phyloP scores from a whole-genome alignment of 2,329 filamentous ascomycete genomes.

The Penicillium capsulatum region DNA sequence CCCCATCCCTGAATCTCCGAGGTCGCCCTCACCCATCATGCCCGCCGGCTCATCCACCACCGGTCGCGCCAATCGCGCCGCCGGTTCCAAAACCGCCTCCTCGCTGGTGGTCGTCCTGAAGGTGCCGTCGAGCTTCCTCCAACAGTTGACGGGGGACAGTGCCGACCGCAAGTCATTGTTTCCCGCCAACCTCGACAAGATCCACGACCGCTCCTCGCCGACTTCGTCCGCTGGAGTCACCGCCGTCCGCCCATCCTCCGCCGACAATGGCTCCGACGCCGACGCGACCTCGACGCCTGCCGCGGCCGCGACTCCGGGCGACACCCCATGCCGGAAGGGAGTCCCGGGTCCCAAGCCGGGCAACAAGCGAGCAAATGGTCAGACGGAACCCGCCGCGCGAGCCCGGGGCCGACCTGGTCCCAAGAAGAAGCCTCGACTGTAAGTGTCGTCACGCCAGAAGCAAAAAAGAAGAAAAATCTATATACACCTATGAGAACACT shows the following conservation, averaged over 20 bases:
- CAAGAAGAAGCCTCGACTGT: slow-evolving; percentile 95
- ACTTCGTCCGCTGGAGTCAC: slow-evolving; percentile 35
- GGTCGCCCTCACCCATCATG: slow-evolving; percentile 15
- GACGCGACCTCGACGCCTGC: slow-evolving; percentile 40
- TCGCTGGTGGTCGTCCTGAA: slow-evolving; percentile 36
- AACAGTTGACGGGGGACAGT: slow-evolving; percentile 28
- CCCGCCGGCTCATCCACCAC: slow-evolving; percentile 27
- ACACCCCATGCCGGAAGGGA: slow-evolving; percentile 68
- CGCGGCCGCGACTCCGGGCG: slow-evolving; percentile 36
- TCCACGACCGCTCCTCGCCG: slow-evolving; percentile 34
- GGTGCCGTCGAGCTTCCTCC: slow-evolving; percentile 36
- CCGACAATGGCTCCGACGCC: slow-evolving; percentile 41
- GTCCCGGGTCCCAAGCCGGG: slow-evolving; percentile 64
- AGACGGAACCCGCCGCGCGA: slow-evolving; percentile 50
- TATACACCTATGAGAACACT: background rate
- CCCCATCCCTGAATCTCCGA: background rate
- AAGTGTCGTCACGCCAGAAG: slow-evolving; percentile 50
- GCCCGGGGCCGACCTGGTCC: slow-evolving; percentile 83
- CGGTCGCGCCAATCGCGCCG: slow-evolving; percentile 35
- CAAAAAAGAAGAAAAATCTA: too few species aligned
- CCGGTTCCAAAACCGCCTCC: slow-evolving; percentile 27
- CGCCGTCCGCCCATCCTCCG: slow-evolving; percentile 35
- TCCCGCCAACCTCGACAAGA: slow-evolving; percentile 23
- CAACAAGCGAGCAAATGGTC: slow-evolving; percentile 51
- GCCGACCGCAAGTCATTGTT: slow-evolving; percentile 20